These are phyloP conservation scores for Aspergillus arachidicola DNA, from an alignment of 2,329 filamentous ascomycete genomes.

Conservation along the genomic window DNA sequence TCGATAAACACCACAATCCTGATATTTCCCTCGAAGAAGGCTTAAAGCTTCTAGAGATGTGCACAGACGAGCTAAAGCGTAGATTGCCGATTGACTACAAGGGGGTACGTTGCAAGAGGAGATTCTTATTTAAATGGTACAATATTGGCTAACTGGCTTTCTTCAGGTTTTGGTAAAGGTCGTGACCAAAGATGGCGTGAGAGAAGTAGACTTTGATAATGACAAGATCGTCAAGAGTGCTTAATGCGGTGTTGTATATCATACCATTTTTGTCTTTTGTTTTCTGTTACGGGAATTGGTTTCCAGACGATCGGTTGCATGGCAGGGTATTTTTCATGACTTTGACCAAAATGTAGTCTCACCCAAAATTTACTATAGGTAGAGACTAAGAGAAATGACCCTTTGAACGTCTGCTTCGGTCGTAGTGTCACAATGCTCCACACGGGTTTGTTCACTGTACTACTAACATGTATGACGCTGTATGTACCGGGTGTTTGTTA, in stretches of 20 bases:
- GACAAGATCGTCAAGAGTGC: conserved; percentile 60
- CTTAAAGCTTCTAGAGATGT: conserved; percentile 89
- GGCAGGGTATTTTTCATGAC: conserved; percentile 22
- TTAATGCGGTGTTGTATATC: conserved; percentile 42
- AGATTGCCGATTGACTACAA: conserved; percentile 99
- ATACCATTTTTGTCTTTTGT: conserved; percentile 33
- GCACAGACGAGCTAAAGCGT: conserved; percentile 95
- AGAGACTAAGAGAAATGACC: conserved; percentile 22
- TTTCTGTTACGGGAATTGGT: conserved; percentile 29
- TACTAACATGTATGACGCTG: conserved; percentile 12
- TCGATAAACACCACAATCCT: conserved; percentile 98
- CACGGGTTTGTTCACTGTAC: neutral
- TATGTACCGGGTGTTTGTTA: conserved; percentile 25
- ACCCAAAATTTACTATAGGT: conserved; percentile 11
- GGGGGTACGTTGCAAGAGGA: conserved; percentile 62
- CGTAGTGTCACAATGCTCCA: neutral
- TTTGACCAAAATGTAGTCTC: conserved; percentile 20
- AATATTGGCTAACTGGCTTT: conserved; percentile 20
- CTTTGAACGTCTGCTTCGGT: neutral
- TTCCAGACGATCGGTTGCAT: conserved; percentile 28
- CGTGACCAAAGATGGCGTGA: conserved; percentile 89
- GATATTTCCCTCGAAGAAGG: conserved; percentile 88
- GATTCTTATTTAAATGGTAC: conserved; percentile 2
- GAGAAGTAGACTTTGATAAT: conserved; percentile 83
- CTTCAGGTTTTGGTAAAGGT: conserved; percentile 72